A percentile compares a stretch with the other conserved stretches of the same genome.
Evolutionary conservation across 345 rosid species (phyloP).

Genomic region (Linum tenue): DNA sequence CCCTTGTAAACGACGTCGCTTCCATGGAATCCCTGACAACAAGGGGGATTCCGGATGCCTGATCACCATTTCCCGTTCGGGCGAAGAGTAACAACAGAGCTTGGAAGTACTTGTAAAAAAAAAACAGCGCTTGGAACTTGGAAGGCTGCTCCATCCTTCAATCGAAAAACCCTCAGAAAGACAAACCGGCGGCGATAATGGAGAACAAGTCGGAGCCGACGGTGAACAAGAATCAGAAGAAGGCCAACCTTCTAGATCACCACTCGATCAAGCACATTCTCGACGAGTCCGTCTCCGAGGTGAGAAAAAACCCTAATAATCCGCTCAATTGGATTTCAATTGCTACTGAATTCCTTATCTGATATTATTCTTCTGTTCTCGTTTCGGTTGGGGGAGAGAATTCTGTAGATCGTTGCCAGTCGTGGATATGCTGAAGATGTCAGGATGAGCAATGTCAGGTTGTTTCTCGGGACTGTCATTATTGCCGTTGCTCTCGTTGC

Average conservation of each 20-base stretch:
- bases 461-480: constrained; percentile 59
- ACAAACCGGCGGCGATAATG: neutral
- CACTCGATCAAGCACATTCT: constrained; percentile 88
- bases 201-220: constrained; percentile 1
- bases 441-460: constrained; percentile 67
- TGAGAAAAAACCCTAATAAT: constrained; percentile 14
- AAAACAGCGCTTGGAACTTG: neutral
- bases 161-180: neutral
- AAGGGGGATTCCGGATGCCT: neutral
- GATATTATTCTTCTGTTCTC: neutral
- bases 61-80: neutral
- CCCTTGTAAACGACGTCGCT: neutral
- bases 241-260: constrained; percentile 87
- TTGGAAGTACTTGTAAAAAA: too few species aligned
- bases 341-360: neutral
- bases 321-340: too few species aligned
- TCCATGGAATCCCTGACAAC: neutral
- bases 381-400: neutral
- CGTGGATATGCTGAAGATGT: constrained; percentile 83
- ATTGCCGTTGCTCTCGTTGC: constrained; percentile 78
- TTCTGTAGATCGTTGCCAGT: constrained; percentile 56
- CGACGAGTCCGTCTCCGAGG: constrained; percentile 90
- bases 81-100: neutral
- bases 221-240: constrained; percentile 54
- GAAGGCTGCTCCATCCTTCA: neutral